Evolutionary conservation across 768 basidiomycete species (phyloP).

Genomic region (Tulasnella sp.): DNA sequence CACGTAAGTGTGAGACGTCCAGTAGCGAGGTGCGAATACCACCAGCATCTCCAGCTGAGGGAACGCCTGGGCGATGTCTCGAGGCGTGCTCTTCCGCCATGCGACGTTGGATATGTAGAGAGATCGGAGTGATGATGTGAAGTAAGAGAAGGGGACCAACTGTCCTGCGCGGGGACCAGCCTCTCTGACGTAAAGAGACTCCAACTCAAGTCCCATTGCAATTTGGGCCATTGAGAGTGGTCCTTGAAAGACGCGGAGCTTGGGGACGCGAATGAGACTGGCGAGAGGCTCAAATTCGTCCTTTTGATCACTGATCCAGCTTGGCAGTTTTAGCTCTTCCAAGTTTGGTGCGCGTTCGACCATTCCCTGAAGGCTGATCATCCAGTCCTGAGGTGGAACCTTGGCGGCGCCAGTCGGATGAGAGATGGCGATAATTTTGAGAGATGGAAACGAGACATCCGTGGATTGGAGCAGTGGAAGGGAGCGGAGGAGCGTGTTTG

Average conservation of each 20-base stretch:
- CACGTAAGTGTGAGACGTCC: not conserved
- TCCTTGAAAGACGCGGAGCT: slow-evolving; percentile 7
- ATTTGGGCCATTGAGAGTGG: not conserved
- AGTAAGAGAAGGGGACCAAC: not conserved
- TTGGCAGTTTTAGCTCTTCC: not conserved
- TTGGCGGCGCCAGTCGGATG: not conserved
- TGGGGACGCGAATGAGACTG: not conserved
- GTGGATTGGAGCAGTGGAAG: not conserved
- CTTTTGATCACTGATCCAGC: not conserved
- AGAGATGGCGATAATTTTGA: not conserved
- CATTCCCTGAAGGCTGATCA: not conserved
- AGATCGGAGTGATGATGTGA: not conserved
- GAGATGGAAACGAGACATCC: not conserved
- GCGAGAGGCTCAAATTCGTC: slow-evolving; percentile 1
- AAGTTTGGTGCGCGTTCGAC: not conserved
- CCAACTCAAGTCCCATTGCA: not conserved
- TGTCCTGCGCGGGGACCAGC: not conserved
- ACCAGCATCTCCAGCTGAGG: not conserved
- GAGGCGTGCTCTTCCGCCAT: not conserved
- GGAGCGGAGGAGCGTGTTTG: not conserved
- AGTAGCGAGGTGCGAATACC: not conserved
- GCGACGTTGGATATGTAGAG: slow-evolving; percentile 5
- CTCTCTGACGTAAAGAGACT: not conserved
- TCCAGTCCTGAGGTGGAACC: not conserved
- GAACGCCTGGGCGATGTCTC: not conserved